Percentiles rank a stretch among this genome's conserved stretches.
These are phyloP conservation scores for Lichenothelia convexa DNA, from an alignment of 495 filamentous ascomycete genomes.

Conservation along the genomic window DNA sequence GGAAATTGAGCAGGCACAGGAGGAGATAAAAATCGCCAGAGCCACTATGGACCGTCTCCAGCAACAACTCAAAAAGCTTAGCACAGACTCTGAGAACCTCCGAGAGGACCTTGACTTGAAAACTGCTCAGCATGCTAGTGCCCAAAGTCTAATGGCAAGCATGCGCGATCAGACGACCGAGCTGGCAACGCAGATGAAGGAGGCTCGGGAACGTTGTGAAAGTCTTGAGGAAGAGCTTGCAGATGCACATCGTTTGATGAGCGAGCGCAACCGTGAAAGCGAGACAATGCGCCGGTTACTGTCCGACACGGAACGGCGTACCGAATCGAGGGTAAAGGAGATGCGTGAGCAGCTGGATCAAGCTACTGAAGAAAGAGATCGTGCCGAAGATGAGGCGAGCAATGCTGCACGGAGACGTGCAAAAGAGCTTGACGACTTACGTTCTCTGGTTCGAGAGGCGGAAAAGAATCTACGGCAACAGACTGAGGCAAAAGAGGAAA, in stretches of 20 bases:
- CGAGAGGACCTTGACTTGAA: constrained; percentile 72
- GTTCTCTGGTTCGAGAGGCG: constrained; percentile 55
- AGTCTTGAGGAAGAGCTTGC: constrained; percentile 84
- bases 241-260: constrained; percentile 74
- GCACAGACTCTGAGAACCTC: constrained; percentile 43
- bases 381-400: constrained; percentile 77
- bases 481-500: constrained; percentile 48
- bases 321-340: constrained; percentile 64
- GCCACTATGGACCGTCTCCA: constrained; percentile 51
- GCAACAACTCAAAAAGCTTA: constrained; percentile 44
- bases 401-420: constrained; percentile 54
- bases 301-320: constrained; percentile 65
- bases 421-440: constrained; percentile 75
- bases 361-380: constrained; percentile 77
- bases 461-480: constrained; percentile 57
- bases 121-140: constrained; percentile 65
- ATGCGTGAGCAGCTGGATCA: constrained; percentile 80
- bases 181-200: constrained; percentile 82
- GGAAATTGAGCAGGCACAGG: constrained; percentile 51
- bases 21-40: constrained; percentile 46
- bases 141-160: constrained; percentile 68
- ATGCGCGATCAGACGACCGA: constrained; percentile 87
- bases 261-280: constrained; percentile 79
- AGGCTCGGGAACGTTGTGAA: constrained; percentile 63
- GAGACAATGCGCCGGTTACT: constrained; percentile 89